Evolutionary conservation across 129 eudicot species (phyloP), one percentile per base, ranked within the genome.

Genomic region (Tagetes patula): DNA sequence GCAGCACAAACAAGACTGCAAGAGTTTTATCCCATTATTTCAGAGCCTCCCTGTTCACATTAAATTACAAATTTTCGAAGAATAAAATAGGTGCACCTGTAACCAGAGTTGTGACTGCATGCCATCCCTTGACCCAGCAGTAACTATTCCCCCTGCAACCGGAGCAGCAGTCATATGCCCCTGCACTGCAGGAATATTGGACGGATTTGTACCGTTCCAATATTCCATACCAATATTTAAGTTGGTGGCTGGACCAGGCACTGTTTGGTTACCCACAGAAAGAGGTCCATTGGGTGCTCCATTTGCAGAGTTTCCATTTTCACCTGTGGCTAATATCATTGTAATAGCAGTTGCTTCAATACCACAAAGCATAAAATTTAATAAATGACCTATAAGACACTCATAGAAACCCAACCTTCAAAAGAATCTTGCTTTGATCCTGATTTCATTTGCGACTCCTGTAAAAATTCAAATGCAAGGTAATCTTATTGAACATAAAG

Each of bases 161-260:
- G 87, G 84, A 67, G 87, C 75, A 59, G 93, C 70, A 65, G 91
- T 47, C 36, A 79, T 83, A 60, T 85, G 87, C 70, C 96, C 96
- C 55, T 72, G 84, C 71, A 88, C 68, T 62, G 92, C 88, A 73
- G 96, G 86, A 20, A 20, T 20, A 20, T 20, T 20, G 27, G 27
- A 20, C 20, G 91, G 48, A 66, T 81, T 76, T 41, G 94, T 81
- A 49, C 91, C 80, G 50, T 83, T 86, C 97, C 97, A 92, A 80
- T 87, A 92, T 61, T 92, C 97, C 97, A 92, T 92, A 69, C 97
- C 96, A 34, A 86, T 91, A 73, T 91, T 91, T 74, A 92, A 85
- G 87, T 92, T 92, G 37, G 96, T 89, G 27, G 97, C 27, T 20
- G 27, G 97, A 67, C 97, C 94, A 55, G 91, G 59, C 83, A 87